Conservation (phyloP, 2,329 filamentous ascomycete genomes). For the Simplicillium aogashimaense region DNA sequence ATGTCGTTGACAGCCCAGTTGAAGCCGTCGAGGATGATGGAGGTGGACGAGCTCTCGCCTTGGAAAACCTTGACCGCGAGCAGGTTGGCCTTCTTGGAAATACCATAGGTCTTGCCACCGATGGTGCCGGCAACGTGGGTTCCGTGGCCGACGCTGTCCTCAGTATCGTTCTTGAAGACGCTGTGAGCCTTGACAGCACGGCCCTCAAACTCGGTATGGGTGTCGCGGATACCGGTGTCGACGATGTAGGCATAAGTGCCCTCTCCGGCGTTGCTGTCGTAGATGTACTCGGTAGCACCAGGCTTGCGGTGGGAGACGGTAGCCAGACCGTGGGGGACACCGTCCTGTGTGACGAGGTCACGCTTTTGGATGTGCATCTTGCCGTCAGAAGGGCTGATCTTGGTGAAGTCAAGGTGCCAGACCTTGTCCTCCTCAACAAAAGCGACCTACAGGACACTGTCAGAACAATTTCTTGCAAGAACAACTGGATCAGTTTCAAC, state of each 20-base stretch:
- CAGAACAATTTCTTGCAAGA: too few relatives aligned
- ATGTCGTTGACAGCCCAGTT: conserved; percentile 36
- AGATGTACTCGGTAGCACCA: conserved; percentile 30
- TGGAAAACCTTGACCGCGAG: conserved; percentile 37
- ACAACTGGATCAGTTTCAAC: conserved; percentile 6
- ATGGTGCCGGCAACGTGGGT: background rate
- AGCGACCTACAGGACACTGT: conserved; percentile 14
- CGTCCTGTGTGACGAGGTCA: conserved; percentile 17
- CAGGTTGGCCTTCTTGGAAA: conserved; percentile 33
- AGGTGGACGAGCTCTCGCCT: conserved; percentile 13
- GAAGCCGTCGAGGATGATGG: conserved; percentile 22
- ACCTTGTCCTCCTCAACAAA: conserved; percentile 18
- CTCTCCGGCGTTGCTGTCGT: conserved; percentile 36
- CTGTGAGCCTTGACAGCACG: conserved; percentile 28
- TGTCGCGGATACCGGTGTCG: conserved; percentile 48
- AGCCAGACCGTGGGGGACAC: conserved; percentile 21
- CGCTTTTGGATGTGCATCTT: conserved; percentile 12
- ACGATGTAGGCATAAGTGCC: conserved; percentile 51
- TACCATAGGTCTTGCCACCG: conserved; percentile 20
- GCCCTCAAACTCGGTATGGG: conserved; percentile 43
- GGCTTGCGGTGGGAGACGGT: conserved; percentile 18
- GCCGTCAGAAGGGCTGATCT: conserved; percentile 6
- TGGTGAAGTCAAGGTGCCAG: conserved; percentile 17
- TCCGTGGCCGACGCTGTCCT: conserved; percentile 13
- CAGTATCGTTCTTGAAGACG: conserved; percentile 14